Evolutionary conservation across 2,329 filamentous ascomycete genomes (phyloP), one percentile per base, ranked within the genome.

Genomic region (Whalleya microplaca): DNA sequence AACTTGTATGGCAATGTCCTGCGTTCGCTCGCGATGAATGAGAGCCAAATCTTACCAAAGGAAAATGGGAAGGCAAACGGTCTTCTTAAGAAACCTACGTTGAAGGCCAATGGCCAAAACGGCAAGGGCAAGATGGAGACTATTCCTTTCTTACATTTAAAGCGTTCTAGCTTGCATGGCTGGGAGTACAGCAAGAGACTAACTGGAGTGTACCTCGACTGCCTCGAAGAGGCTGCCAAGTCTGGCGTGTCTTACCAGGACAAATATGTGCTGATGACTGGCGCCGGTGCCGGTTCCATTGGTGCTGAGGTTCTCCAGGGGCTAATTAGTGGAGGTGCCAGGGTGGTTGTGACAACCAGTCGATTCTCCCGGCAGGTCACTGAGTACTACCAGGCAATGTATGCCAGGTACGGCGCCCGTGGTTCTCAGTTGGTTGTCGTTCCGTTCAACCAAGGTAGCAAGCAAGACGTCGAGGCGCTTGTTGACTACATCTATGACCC

Each of bases 121-220:
- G 78, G 82, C 68, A 96, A 95, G 81, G 92, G 92, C 75, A 97
- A 96, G 81, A 88, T 96, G 55, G 94, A 98, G 80, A 96, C 95
- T 18, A 96, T 99, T 66, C 95, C 95, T 32, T 99, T 99, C 86
- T 79, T 99, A 51, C 95, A 99, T 74, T 81, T 99, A 55, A 97
- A 97, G 85, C 90, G 92, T 75, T 96, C 96, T 77, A 87, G 91
- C 51, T 86, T 93, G 60, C 90, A 96, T 70, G 94, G 94, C 59
- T 99, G 95, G 95, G 93, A 98, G 71, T 99, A 98, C 81, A 98
- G 92, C 86, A 99, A 98, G 84, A 97, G 96, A 80, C 85, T 99
- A 55, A 98, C 95, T 21, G 90, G 91, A 55, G 77, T 93, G 66
- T 99, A 99, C 73, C 85, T 99, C 32, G 92, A 97, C 72, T 92